A percentile compares a stretch with the other conserved stretches of the same genome.
These are phyloP conservation scores for Madurella fahalii DNA, from an alignment of 2,329 filamentous ascomycete species.

Conservation along the genomic window DNA sequence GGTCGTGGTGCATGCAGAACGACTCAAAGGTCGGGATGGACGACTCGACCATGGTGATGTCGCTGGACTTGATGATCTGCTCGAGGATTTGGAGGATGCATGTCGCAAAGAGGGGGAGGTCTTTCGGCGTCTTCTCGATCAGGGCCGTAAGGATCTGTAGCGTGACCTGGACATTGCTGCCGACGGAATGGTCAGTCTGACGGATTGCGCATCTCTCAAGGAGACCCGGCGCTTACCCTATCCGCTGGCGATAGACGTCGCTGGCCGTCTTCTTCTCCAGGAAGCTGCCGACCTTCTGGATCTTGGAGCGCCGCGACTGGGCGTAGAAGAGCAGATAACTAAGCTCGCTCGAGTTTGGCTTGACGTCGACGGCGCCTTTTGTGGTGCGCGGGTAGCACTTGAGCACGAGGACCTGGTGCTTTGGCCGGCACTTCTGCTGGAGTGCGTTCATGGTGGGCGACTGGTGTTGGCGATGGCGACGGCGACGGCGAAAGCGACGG, in stretches of 20 bases:
- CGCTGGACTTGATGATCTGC: conserved; percentile 75
- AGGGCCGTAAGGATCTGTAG: conserved; percentile 87
- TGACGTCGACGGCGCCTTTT: conserved; percentile 87
- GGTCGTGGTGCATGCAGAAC: conserved; percentile 86
- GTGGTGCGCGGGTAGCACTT: conserved; percentile 94
- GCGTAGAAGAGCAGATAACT: conserved; percentile 97
- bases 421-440: conserved; percentile 72
- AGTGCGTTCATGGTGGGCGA: conserved; percentile 56
- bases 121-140: conserved; percentile 87
- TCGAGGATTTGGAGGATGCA: conserved; percentile 82
- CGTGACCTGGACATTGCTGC: conserved; percentile 87
- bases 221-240: conserved; percentile 57
- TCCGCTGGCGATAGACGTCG: conserved; percentile 84
- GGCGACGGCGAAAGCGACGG: background rate
- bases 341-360: conserved; percentile 93
- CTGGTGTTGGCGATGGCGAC: background rate
- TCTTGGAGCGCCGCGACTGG: conserved; percentile 87
- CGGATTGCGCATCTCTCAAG: background rate
- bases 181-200: conserved; percentile 6
- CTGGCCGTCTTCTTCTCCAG: conserved; percentile 89
- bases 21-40: conserved; percentile 81
- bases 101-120: conserved; percentile 81
- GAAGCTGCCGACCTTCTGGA: conserved; percentile 92
- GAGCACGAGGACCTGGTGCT: conserved; percentile 92
- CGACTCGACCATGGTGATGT: conserved; percentile 90